Percentiles rank a stretch among this genome's conserved stretches.
Conservation (phyloP, 179 eudicot species). For the Nepenthes alata region DNA sequence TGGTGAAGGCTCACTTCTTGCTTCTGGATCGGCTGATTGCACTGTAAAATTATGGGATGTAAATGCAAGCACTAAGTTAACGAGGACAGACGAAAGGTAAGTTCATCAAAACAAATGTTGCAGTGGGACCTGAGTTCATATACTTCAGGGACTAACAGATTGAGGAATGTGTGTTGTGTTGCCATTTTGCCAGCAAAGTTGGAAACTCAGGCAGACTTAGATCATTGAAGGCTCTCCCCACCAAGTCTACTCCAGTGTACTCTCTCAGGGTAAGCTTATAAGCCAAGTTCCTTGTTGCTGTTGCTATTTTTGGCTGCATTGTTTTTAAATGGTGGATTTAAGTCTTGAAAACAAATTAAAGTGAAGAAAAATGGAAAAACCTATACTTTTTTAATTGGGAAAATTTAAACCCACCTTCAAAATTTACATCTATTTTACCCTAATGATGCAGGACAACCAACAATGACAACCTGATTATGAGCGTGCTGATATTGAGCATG, state of each 20-base stretch:
- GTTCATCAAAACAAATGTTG: slow-evolving; percentile 11
- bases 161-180: neutral
- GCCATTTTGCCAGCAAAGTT: slow-evolving; percentile 32
- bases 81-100: slow-evolving; percentile 69
- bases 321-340: neutral
- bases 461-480: too few relatives aligned
- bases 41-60: slow-evolving; percentile 95
- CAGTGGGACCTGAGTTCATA: neutral
- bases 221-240: slow-evolving; percentile 74
- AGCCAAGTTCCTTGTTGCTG: too few relatives aligned
- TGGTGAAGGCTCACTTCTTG: slow-evolving; percentile 96
- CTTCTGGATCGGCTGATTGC: slow-evolving; percentile 98
- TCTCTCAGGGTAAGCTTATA: slow-evolving; percentile 46
- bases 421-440: too few relatives aligned
- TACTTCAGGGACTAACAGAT: neutral
- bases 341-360: too few relatives aligned
- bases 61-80: slow-evolving; percentile 51
- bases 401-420: too few relatives aligned
- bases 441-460: too few relatives aligned
- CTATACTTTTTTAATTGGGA: too few relatives aligned
- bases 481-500: too few relatives aligned
- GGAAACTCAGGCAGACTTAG: slow-evolving; percentile 69
- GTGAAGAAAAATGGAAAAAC: too few relatives aligned
- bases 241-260: slow-evolving; percentile 88
- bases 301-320: neutral